Conservation (phyloP, 805 yeast species). For the Scheffersomyces amazonensis region DNA sequence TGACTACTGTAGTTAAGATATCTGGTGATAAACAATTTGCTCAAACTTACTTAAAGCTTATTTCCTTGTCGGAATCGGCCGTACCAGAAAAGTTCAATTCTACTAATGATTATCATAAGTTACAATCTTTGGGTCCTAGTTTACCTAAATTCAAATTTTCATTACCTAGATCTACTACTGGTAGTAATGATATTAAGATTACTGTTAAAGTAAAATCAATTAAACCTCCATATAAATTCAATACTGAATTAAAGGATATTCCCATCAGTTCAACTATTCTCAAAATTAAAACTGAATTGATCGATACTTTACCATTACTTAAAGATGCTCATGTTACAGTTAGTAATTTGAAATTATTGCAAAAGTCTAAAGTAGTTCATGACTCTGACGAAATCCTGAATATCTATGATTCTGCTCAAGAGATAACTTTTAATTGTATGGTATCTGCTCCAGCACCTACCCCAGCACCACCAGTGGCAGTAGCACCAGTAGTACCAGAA, state of each 20-base stretch:
- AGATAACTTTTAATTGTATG: constrained; percentile 44
- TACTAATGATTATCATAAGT: constrained; percentile 24
- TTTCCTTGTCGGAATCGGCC: constrained; percentile 41
- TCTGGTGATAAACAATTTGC: constrained; percentile 45
- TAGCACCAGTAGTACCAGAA: constrained; percentile 2
- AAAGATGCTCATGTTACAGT: constrained; percentile 27
- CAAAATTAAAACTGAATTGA: constrained; percentile 36
- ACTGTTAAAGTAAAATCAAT: constrained; percentile 56
- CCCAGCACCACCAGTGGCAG: constrained; percentile 2
- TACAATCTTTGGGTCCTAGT: constrained; percentile 42
- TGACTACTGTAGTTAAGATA: neutral
- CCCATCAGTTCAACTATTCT: constrained; percentile 28
- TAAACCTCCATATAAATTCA: constrained; percentile 66
- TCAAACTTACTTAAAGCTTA: constrained; percentile 46
- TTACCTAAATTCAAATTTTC: constrained; percentile 43
- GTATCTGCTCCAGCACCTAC: constrained; percentile 20
- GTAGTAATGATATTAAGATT: constrained; percentile 10
- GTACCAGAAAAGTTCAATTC: constrained; percentile 29
- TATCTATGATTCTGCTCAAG: constrained; percentile 18
- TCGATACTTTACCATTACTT: constrained; percentile 23
- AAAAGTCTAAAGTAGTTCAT: constrained; percentile 61
- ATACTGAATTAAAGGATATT: constrained; percentile 20
- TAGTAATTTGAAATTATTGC: constrained; percentile 46
- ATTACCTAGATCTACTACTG: constrained; percentile 19
- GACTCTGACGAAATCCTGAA: constrained; percentile 40